phyloP scores from a whole-genome alignment of 805 yeast species.

The Maudiozyma saulgeensis region DNA sequence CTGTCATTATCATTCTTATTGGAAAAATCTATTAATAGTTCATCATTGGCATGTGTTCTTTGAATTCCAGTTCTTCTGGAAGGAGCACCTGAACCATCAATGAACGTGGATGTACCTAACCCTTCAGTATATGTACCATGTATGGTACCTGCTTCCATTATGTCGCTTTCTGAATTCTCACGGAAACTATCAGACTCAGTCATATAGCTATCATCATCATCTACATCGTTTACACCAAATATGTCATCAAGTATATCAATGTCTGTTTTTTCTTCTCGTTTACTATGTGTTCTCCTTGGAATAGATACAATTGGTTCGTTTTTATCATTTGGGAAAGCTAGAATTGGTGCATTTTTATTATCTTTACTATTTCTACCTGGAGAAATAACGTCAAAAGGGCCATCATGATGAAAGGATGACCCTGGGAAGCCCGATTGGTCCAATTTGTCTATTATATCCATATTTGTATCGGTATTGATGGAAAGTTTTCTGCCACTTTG shows the following conservation, averaged over 20 bases:
- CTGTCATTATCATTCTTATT: neutral
- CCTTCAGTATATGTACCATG: slow-evolving; percentile 86
- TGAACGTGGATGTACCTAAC: slow-evolving; percentile 79
- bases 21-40: neutral
- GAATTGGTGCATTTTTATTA: slow-evolving; percentile 74
- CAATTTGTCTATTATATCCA: slow-evolving; percentile 86
- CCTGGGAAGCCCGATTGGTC: slow-evolving; percentile 94
- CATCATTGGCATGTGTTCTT: neutral
- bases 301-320: slow-evolving; percentile 57
- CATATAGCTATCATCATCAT: slow-evolving; percentile 24
- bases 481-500: too few species aligned
- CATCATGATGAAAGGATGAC: slow-evolving; percentile 94
- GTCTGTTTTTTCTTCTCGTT: slow-evolving; percentile 23
- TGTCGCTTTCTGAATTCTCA: neutral
- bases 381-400: slow-evolving; percentile 98
- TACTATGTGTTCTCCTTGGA: slow-evolving; percentile 60
- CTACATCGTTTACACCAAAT: slow-evolving; percentile 32
- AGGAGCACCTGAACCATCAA: slow-evolving; percentile 90
- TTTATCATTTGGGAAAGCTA: slow-evolving; percentile 92
- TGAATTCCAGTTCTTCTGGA: neutral
- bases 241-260: neutral
- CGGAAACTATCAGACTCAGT: slow-evolving; percentile 35
- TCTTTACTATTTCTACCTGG: slow-evolving; percentile 78
- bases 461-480: slow-evolving; percentile 11
- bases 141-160: slow-evolving; percentile 44